Percentiles rank a stretch among this genome's conserved stretches.
phyloP scores from a whole-genome alignment of 2,329 filamentous ascomycete genomes.

The Ceratocystiopsis sp. region DNA sequence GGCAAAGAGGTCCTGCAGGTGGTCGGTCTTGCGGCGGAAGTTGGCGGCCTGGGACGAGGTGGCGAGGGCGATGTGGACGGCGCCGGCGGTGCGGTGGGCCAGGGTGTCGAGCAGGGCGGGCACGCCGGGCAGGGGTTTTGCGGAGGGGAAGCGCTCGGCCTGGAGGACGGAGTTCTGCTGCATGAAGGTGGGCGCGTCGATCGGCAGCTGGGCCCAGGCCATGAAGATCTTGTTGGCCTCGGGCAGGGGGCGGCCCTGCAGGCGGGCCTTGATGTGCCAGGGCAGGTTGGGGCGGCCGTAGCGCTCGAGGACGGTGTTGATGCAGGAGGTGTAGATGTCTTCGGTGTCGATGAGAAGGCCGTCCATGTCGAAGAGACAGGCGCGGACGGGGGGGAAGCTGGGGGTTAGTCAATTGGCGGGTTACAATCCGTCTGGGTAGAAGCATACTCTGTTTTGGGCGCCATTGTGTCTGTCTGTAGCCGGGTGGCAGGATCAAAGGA shows the following conservation, averaged over 20 bases:
- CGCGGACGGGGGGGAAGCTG: constrained; percentile 60
- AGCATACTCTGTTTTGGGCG: constrained; percentile 17
- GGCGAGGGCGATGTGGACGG: constrained; percentile 67
- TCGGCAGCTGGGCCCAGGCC: constrained; percentile 74
- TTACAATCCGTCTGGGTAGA: too few species aligned
- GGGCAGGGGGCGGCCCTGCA: constrained; percentile 44
- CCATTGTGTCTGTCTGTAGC: constrained; percentile 11
- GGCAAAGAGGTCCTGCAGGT: constrained; percentile 40
- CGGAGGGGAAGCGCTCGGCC: constrained; percentile 50
- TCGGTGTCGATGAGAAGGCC: constrained; percentile 88
- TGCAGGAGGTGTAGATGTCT: constrained; percentile 69
- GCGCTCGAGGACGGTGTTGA: constrained; percentile 64
- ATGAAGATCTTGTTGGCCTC: constrained; percentile 40
- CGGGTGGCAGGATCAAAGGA: too few species aligned
- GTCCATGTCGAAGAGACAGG: constrained; percentile 98
- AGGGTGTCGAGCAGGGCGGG: constrained; percentile 47
- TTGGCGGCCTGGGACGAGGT: constrained; percentile 59
- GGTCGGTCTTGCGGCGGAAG: constrained; percentile 58
- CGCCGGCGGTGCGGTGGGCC: constrained; percentile 20
- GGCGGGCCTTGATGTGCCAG: constrained; percentile 83
- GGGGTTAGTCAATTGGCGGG: not conserved
- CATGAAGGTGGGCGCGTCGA: constrained; percentile 51
- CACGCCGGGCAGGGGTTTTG: constrained; percentile 68
- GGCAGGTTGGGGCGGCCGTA: constrained; percentile 62
- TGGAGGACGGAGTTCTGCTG: constrained; percentile 46